These are phyloP conservation scores for Asclepias syriaca DNA, from an alignment of 257 asterid species.

Conservation along the genomic window DNA sequence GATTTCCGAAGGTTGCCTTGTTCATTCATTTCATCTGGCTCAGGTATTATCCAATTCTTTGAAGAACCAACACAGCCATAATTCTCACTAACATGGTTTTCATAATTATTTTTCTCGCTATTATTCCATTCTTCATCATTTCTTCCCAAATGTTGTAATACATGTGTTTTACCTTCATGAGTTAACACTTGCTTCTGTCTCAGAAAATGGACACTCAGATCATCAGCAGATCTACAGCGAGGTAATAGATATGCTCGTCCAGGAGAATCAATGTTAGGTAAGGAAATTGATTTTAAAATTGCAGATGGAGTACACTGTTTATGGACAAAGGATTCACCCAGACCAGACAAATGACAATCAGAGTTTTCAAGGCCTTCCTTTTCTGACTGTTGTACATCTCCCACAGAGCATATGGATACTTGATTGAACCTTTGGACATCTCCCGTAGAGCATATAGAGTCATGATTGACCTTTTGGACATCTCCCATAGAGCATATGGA, in stretches of 20 bases:
- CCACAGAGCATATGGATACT: conserved; percentile 43
- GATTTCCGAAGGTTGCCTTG: conserved; percentile 31
- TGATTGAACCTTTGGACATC: conserved; percentile 38
- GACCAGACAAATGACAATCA: conserved; percentile 40
- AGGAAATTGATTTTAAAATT: conserved; percentile 61
- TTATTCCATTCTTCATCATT: conserved; percentile 25
- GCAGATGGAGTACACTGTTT: conserved; percentile 33
- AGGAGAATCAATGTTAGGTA: conserved; percentile 59
- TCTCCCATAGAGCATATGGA: conserved; percentile 52
- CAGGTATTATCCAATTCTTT: conserved; percentile 85
- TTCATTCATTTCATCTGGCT: conserved; percentile 38
- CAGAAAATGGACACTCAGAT: conserved; percentile 44
- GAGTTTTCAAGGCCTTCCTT: conserved; percentile 39
- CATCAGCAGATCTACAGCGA: conserved; percentile 67
- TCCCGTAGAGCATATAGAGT: conserved; percentile 45
- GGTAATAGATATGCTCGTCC: conserved; percentile 17
- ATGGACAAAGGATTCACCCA: conserved; percentile 36
- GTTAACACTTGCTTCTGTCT: conserved; percentile 30
- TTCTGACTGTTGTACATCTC: conserved; percentile 39
- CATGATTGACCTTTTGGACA: conserved; percentile 32
- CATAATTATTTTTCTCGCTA: conserved; percentile 37
- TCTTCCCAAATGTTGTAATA: conserved; percentile 29
- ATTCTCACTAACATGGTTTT: conserved; percentile 43
- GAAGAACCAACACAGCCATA: conserved; percentile 59
- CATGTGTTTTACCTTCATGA: conserved; percentile 33